These are phyloP conservation scores for Metschnikowia baotianmanensis DNA, from an alignment of 805 yeast species.

Conservation along the genomic window DNA sequence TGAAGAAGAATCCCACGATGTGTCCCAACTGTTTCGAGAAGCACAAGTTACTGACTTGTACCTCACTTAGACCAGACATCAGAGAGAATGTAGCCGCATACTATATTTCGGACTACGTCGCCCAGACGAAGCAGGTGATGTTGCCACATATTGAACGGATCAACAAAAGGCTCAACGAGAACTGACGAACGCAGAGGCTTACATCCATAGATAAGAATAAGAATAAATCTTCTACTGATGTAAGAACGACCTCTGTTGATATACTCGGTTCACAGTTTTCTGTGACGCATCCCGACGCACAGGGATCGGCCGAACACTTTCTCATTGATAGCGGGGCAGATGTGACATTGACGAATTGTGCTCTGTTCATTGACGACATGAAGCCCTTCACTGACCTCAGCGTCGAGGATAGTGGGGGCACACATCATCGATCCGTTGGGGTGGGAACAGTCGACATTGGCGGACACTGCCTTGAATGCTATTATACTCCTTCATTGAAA, in stretches of 20 bases:
- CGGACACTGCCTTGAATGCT: not conserved
- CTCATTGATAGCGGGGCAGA: slow-evolving; percentile 2
- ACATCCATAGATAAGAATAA: not conserved
- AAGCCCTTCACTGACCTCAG: not conserved
- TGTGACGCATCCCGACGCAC: not conserved
- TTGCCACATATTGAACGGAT: not conserved
- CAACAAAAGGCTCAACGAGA: not conserved
- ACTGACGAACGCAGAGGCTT: not conserved
- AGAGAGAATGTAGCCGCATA: too few relatives aligned
- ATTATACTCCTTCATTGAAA: slow-evolving; percentile 1
- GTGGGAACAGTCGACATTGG: slow-evolving; percentile 1
- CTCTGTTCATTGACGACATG: not conserved
- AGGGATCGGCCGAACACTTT: not conserved
- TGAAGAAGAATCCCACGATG: too few relatives aligned
- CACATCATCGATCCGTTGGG: not conserved
- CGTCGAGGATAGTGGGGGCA: not conserved
- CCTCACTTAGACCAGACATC: too few relatives aligned
- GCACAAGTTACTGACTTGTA: too few relatives aligned
- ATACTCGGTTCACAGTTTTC: not conserved
- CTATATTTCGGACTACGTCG: not conserved
- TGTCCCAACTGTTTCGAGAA: too few relatives aligned
- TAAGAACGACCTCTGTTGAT: not conserved
- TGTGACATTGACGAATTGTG: not conserved
- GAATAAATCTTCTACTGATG: not conserved
- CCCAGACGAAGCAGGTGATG: not conserved